Evolutionary conservation across 2,329 filamentous ascomycete species (phyloP), one percentile per base, ranked within the genome.

Genomic region (Drechslera avenae): DNA sequence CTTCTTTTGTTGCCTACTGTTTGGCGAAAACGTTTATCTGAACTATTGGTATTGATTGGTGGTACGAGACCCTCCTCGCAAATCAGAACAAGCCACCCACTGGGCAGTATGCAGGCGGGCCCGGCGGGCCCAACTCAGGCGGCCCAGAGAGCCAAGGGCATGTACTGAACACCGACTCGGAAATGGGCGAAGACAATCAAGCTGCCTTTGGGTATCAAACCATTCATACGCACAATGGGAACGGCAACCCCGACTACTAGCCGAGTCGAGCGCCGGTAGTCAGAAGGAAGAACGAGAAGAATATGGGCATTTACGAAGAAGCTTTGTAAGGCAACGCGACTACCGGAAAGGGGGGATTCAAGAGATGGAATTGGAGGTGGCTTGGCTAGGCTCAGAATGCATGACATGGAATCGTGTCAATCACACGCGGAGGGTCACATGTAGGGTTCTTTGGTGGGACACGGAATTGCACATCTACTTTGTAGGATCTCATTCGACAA

Each of bases 41-140:
- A 78, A 75, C 75, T 76, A 74, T 73, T 74, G 71, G 68, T 78
- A 76, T 76, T 79, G 71, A 80, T 76, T 79, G 74, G 72, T 73
- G 76, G 72, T 68, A 81, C 79, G 78, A 93, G 87, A 91, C 89
- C 60, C 88, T 94, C 78, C 89, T 90, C 63, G 88, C 89, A 75
- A 84, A 83, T 71, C 83, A 85, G 74, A 81, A 79, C 73, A 81
- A 83, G 55, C 80, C 80, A 69, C 78, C 81, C 56, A 74, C 71
- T 60, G 71, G 69, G 55, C 70, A 69, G 55, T 71, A 65, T 64
- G 60, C 70, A 60, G 58, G 61, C 61, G 70, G 69, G 60, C 50
- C 62, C 62, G 59, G 62, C 62, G 66, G 69, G 59, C 49, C 69
- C 66, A 66, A 67, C 62, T 33, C 70, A 68, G 59, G 65, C 59